Evolutionary conservation across 1,139 yeast species (phyloP), one percentile per base, ranked within the genome.

Genomic region (Casaregolazyma lundiana): DNA sequence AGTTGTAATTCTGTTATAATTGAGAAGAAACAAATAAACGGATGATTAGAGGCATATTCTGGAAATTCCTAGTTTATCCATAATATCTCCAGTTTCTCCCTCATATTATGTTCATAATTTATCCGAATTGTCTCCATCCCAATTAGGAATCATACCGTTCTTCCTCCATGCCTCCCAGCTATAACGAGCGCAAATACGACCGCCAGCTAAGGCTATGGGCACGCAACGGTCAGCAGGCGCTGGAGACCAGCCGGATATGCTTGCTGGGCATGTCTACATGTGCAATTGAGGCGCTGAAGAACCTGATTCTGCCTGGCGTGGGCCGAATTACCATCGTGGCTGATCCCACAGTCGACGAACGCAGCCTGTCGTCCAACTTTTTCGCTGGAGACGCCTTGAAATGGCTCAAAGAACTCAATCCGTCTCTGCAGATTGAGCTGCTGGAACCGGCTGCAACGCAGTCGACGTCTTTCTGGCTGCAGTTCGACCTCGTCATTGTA

Each of bases 121-220:
- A n/a, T n/a, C n/a, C n/a, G n/a, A n/a, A n/a, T n/a, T n/a, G n/a
- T n/a, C n/a, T n/a, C n/a, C n/a, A n/a, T n/a, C n/a, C n/a, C n/a
- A n/a, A n/a, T n/a, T n/a, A n/a, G n/a, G n/a, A n/a, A n/a, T n/a
- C n/a, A n/a, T n/a, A n/a, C n/a, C n/a, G n/a, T n/a, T n/a, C n/a
- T 15, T 2, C 6, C 15, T 11, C 35, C 17, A 42, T 34, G 50
- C 19, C 35, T 11, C 45, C 45, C 8, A 49, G 57, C 15, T 56
- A 51, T 36, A 59, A 53, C 48, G 64, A 58, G 38, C 53, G 56
- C 35, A 62, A 59, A 46, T 90, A 88, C 63, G 97, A 92, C 65
- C 75, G 98, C 41, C 98, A 92, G 63, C 68, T 90, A 50, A 75
- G 97, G 36, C 69, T 92, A 16, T 92, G 98, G 98, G 92, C 88